Base-by-base conservation (phyloP, 352 stramenopile species). In the Pythium phragmitis region DNA sequence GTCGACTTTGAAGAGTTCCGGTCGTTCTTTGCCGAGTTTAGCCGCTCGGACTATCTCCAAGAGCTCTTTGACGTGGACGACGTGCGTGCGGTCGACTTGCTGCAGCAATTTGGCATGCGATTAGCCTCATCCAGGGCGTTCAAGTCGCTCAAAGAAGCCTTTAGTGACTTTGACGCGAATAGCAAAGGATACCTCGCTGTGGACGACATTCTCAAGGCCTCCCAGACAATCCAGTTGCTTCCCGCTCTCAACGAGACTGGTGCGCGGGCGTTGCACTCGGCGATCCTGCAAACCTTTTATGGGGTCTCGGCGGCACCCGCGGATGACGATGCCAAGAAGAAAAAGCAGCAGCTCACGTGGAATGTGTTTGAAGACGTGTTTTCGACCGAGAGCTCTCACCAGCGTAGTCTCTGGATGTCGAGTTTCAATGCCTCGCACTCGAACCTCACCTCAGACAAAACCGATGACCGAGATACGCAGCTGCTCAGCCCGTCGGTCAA, bases 1-100 rank as follows among this genome's bases (percentile, higher is more conserved):
- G 91, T 98, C 11, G 79, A 95, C 60, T 93, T 96, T 57, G 73
- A 90, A 30, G 92, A 98, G 66, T 98, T 98, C 63, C 83, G 82
- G 45, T 77, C 76, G 4, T 91, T 96, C 46, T 97, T 97, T 59
- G 80, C 77, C 12, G 82, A 93, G 57, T 90, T 89, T 51, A 90
- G 80, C 51, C 81, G 80, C 5, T 71, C 73, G 0, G 84, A 91
- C 51, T 87, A 87, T 53, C 63, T 93, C 6, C 81, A 89, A 63
- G 77, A 91, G 43, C 68, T 93, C 1, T 93, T 93, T 57, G 84
- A 90, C 34, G 70, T 90, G 8, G 77, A 91, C 33, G 84, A 93
- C 48, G 83, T 83, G 5, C 81, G 79, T 45, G 84, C 82, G 0
- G 85, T 93, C 34, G 82, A 86, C 26, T 68, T 91, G 14, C 19